These are phyloP conservation scores for Hydrangea macrophylla DNA, from an alignment of 148 eudicot genomes.

Conservation along the genomic window DNA sequence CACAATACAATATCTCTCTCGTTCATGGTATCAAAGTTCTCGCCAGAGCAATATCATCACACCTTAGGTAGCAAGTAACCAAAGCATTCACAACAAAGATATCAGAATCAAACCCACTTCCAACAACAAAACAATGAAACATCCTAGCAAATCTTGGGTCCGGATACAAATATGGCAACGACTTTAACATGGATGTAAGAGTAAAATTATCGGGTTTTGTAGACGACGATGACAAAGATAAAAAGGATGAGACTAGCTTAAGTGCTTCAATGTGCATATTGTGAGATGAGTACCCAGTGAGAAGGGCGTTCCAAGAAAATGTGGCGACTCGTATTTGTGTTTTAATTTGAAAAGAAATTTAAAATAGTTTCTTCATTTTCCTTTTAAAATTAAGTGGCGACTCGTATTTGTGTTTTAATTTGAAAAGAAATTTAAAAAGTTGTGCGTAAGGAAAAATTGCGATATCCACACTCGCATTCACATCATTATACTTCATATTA, in stretches of 20 bases:
- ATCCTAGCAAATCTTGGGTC: slow-evolving; percentile 27
- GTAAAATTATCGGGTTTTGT: slow-evolving; percentile 49
- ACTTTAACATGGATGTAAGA: slow-evolving; percentile 54
- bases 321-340: too few relatives aligned
- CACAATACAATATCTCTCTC: slow-evolving; percentile 55
- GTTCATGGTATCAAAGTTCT: slow-evolving; percentile 39
- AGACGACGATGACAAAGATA: slow-evolving; percentile 3
- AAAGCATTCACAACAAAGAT: slow-evolving; percentile 55
- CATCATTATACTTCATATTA: too few relatives aligned
- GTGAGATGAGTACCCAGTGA: slow-evolving; percentile 40
- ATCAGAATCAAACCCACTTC: slow-evolving; percentile 50
- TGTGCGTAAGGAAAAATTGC: too few relatives aligned
- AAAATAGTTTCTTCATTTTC: too few relatives aligned
- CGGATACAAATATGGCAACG: slow-evolving; percentile 39
- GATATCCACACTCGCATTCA: too few relatives aligned
- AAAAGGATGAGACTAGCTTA: slow-evolving; percentile 26
- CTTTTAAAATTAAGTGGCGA: too few relatives aligned
- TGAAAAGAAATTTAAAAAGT: too few relatives aligned
- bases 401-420: too few relatives aligned
- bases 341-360: too few relatives aligned
- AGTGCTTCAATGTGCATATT: slow-evolving; percentile 26
- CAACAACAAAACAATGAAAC: slow-evolving; percentile 43
- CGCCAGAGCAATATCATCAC: slow-evolving; percentile 51
- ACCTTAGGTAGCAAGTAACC: slow-evolving; percentile 49
- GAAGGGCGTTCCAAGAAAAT: slow-evolving; percentile 54